Evolutionary conservation across 768 basidiomycete species (phyloP).

Genomic region (Coprinellus aureogranulatus): DNA sequence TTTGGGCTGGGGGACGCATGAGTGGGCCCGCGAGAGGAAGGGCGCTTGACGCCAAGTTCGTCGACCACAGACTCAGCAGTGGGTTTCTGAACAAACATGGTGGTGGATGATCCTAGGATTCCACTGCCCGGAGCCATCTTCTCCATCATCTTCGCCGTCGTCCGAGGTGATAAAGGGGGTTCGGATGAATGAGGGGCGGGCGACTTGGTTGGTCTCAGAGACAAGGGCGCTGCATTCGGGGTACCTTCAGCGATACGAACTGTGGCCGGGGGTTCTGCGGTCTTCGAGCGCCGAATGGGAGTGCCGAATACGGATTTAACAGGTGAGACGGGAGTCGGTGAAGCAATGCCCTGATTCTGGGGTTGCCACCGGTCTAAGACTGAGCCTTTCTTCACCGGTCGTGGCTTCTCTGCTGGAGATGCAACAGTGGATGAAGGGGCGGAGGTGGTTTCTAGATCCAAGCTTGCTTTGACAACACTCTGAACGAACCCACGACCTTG

Average conservation of each 20-base stretch:
- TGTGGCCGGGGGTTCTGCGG: slow-evolving; percentile 13
- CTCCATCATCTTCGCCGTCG: slow-evolving; percentile 17
- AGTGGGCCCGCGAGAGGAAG: not conserved
- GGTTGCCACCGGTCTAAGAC: slow-evolving; percentile 76
- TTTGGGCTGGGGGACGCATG: not conserved
- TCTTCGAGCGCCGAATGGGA: slow-evolving; percentile 4
- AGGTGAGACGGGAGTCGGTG: slow-evolving; percentile 36
- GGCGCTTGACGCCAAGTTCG: slow-evolving; percentile 46
- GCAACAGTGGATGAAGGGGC: slow-evolving; percentile 27
- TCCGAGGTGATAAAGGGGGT: slow-evolving; percentile 15
- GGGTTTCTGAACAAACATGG: slow-evolving; percentile 60
- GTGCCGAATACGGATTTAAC: slow-evolving; percentile 32
- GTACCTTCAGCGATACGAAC: not conserved
- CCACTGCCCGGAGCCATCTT: slow-evolving; percentile 27
- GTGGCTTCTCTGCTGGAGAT: slow-evolving; percentile 32
- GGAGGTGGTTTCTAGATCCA: slow-evolving; percentile 41
- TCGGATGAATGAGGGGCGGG: slow-evolving; percentile 38
- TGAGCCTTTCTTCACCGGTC: slow-evolving; percentile 42
- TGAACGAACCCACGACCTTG: slow-evolving; percentile 87
- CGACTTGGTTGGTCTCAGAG: slow-evolving; percentile 25
- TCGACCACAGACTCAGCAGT: slow-evolving; percentile 29
- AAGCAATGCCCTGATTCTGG: slow-evolving; percentile 21
- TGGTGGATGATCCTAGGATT: slow-evolving; percentile 71
- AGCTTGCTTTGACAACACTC: slow-evolving; percentile 72
- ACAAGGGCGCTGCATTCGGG: not conserved